A percentile compares a stretch with the other conserved stretches of the same genome.
Evolutionary conservation across 345 rosid genomes (phyloP).

Genomic region (Anacardium occidentale): DNA sequence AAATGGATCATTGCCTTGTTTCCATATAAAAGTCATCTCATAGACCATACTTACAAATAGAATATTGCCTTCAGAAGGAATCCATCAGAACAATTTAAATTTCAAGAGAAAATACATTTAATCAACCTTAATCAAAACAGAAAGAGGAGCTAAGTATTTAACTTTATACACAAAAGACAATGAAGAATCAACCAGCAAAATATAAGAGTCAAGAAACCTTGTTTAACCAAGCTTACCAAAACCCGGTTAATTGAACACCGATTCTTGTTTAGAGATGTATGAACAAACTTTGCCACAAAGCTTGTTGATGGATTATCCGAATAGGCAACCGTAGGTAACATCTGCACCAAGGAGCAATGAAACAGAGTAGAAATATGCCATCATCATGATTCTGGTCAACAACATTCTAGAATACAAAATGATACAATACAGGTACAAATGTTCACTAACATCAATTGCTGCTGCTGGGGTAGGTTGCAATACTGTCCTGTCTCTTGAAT

Average conservation of each 20-base stretch:
- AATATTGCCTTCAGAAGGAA: not conserved
- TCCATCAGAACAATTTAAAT: not conserved
- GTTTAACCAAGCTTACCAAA: slow-evolving; percentile 50
- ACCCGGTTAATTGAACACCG: slow-evolving; percentile 92
- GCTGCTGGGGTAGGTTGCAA: slow-evolving; percentile 93
- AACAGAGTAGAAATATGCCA: slow-evolving; percentile 2
- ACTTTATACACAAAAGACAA: not conserved
- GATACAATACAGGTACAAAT: slow-evolving; percentile 15
- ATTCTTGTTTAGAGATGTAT: slow-evolving; percentile 88
- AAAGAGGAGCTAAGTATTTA: not conserved
- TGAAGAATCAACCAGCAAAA: slow-evolving; percentile 7
- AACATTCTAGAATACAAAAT: slow-evolving; percentile 13
- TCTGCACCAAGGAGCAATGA: slow-evolving; percentile 45
- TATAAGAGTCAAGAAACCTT: not conserved
- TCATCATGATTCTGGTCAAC: slow-evolving; percentile 1
- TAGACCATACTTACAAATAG: not conserved
- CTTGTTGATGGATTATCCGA: slow-evolving; percentile 95
- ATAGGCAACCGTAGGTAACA: slow-evolving; percentile 84
- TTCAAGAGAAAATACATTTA: not conserved
- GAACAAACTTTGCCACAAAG: slow-evolving; percentile 94
- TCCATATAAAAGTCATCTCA: not conserved
- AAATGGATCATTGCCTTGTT: not conserved
- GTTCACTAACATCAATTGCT: slow-evolving; percentile 72
- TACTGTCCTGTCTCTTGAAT: slow-evolving; percentile 69
- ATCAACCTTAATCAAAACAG: not conserved